Evolutionary conservation across 2,329 filamentous ascomycete genomes (phyloP), one percentile per base, ranked within the genome.

Genomic region (Akanthomyces uredinophilus): DNA sequence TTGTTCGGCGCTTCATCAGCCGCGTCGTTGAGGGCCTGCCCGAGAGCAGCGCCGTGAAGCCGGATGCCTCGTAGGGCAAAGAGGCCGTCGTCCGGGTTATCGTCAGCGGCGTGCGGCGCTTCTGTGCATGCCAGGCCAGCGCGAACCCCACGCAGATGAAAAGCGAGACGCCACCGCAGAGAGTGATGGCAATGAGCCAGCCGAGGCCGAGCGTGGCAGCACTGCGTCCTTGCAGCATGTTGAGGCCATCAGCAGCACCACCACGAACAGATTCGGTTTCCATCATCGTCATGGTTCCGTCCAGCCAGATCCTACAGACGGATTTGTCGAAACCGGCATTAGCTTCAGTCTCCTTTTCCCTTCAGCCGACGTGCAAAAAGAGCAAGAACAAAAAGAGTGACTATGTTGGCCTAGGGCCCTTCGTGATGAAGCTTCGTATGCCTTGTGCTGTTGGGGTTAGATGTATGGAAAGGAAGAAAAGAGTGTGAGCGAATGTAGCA

Each of bases 81-180:
- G 52, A 50, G n/a, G 60, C 53, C 13, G 37, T 56, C 46, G 60
- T 62, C 24, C 46, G 51, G 2, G 60, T 62, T 2, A 66, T 70
- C 41, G 66, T 65, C 24, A 59, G 64, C n/a, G 39, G 65, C 43
- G 39, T 39, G 8, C 60, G 64, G 2, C 68, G 69, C 27, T 62
- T 60, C 64, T 70, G 71, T 61, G 76, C 64, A 24, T 68, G 65
- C 70, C 76, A 78, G 6, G 79, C 67, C 51, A 81, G 74, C 27
- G 82, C 62, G 29, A 79, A 70, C 0, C 78, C 79, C 7, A 82
- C 62, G 8, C 67, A 70, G 2, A 75, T 70, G 67, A 81, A 80
- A 16, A 83, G 63, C 7, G 82, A 59, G 2, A 79, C 67, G 18
- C 78, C 78, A n/a, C 80, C 80, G 37, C 76, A 76, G 29, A 85